Evolutionary conservation across 352 stramenopile species (phyloP).

Genomic region (Pythium periplocum): DNA sequence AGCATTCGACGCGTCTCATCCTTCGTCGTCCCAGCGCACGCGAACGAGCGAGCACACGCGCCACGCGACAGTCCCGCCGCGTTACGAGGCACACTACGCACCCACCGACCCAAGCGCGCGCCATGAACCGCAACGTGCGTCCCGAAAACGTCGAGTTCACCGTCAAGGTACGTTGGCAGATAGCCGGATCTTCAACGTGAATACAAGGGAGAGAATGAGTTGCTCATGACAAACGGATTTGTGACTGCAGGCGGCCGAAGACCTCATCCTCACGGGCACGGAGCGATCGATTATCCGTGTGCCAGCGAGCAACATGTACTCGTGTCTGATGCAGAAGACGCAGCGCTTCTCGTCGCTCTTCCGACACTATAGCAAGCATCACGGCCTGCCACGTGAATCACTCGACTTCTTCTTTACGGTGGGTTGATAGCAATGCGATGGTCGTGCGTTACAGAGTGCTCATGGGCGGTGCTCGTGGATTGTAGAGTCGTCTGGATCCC

Average conservation of each 20-base stretch:
- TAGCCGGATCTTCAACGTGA: too few relatives aligned
- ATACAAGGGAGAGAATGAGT: too few relatives aligned
- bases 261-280: conserved; percentile 70
- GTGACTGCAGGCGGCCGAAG: conserved; percentile 50
- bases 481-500: conserved; percentile 65
- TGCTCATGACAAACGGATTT: too few relatives aligned
- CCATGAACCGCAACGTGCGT: conserved; percentile 77
- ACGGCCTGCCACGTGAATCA: conserved; percentile 94
- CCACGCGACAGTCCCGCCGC: too few relatives aligned
- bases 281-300: conserved; percentile 83
- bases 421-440: neutral
- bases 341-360: conserved; percentile 97
- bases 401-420: conserved; percentile 98
- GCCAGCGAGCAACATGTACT: conserved; percentile 86
- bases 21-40: too few relatives aligned
- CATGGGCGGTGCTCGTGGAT: neutral
- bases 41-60: too few relatives aligned
- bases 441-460: too few relatives aligned
- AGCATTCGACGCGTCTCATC: too few relatives aligned
- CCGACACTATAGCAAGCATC: conserved; percentile 98
- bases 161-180: conserved; percentile 71
- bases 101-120: neutral
- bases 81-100: too few relatives aligned
- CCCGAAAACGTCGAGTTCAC: conserved; percentile 96
- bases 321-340: conserved; percentile 97